Evolutionary conservation across 208 protist species (phyloP).

Genomic region (Leptomonas pyrrhocoris): DNA sequence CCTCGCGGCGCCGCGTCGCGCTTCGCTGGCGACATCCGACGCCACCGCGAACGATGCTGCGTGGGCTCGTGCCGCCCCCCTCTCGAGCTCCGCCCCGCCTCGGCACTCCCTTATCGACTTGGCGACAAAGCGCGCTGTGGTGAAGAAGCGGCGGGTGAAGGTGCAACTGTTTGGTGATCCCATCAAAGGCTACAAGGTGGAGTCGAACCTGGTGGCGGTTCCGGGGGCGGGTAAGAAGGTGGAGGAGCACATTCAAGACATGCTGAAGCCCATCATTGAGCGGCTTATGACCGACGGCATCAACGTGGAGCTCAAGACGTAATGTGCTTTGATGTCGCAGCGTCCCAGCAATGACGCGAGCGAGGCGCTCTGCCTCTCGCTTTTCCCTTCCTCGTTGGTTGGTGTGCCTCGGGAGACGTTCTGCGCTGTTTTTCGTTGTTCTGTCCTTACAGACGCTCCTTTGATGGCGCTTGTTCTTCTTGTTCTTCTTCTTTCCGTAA

Average conservation of each 20-base stretch:
- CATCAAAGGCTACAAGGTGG: conserved; percentile 77
- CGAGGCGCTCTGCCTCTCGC: too few species aligned
- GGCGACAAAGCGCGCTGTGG: conserved; percentile 43
- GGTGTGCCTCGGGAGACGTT: too few species aligned
- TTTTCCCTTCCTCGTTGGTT: too few species aligned
- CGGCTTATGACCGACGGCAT: conserved; percentile 84
- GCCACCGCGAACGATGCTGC: neutral
- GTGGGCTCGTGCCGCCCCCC: neutral
- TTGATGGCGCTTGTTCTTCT: too few species aligned
- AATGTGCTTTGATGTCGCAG: neutral
- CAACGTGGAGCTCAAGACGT: conserved; percentile 35
- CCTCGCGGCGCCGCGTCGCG: conserved; percentile 10
- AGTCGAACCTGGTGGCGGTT: conserved; percentile 81
- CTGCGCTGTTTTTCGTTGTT: too few species aligned
- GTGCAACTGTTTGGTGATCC: conserved; percentile 88
- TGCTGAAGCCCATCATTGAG: conserved; percentile 83
- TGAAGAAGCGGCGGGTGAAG: conserved; percentile 62
- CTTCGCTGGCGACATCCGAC: neutral
- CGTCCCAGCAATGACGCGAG: neutral
- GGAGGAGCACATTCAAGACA: conserved; percentile 70
- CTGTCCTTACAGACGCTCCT: too few species aligned
- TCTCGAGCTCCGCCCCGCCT: neutral
- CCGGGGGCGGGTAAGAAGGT: conserved; percentile 77
- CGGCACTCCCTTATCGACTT: conserved; percentile 61
- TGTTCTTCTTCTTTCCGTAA: too few species aligned